phyloP scores from a whole-genome alignment of 2,329 filamentous ascomycete species.

The Aspergillus fructus region DNA sequence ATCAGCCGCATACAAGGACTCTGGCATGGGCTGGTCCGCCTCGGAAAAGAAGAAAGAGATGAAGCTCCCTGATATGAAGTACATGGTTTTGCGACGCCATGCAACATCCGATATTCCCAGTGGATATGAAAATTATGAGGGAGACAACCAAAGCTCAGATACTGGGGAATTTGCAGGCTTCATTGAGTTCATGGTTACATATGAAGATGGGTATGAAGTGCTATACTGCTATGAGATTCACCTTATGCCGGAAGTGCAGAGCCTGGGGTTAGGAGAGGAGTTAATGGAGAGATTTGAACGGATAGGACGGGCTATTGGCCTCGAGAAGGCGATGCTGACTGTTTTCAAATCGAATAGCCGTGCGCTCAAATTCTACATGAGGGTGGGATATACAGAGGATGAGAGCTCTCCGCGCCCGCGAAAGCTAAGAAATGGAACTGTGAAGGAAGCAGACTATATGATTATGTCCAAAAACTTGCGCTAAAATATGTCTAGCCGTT shows the following conservation, averaged over 20 bases:
- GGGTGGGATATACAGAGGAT: constrained; percentile 53
- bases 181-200: constrained; percentile 57
- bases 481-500: background rate
- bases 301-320: constrained; percentile 46
- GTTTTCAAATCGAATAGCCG: constrained; percentile 54
- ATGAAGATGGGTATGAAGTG: constrained; percentile 56
- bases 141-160: background rate
- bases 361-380: constrained; percentile 52
- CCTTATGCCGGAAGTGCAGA: constrained; percentile 44
- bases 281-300: constrained; percentile 51
- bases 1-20: constrained; percentile 51
- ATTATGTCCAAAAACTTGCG: constrained; percentile 52
- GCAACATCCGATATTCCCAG: background rate
- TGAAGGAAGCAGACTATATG: constrained; percentile 52
- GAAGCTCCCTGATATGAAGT: constrained; percentile 58
- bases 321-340: constrained; percentile 61
- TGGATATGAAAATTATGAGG: background rate
- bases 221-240: constrained; percentile 67
- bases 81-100: constrained; percentile 48
- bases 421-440: constrained; percentile 48
- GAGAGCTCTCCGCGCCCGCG: constrained; percentile 53
- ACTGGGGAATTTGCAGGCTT: constrained; percentile 40
- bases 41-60: constrained; percentile 58
- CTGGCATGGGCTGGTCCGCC: constrained; percentile 55
- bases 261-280: constrained; percentile 51